phyloP scores from a whole-genome alignment of 202 grass and related monocot species.

The Schoenoplectus triqueter region DNA sequence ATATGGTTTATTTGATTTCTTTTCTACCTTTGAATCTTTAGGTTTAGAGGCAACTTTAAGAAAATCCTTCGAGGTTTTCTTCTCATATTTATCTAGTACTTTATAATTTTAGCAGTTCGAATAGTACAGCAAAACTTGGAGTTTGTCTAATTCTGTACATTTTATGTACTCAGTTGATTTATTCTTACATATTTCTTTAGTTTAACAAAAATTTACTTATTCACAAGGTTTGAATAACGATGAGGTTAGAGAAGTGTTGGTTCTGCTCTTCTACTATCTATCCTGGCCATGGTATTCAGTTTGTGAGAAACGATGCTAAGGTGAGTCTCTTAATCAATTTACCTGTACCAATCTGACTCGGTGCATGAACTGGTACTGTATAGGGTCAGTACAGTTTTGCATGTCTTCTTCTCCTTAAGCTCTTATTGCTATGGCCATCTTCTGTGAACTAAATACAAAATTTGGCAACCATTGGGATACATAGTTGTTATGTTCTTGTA shows the following conservation, averaged over 20 bases:
- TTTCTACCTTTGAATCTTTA: too few relatives aligned
- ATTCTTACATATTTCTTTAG: neutral
- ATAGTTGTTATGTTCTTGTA: too few relatives aligned
- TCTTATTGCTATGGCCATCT: neutral
- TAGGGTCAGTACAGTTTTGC: neutral
- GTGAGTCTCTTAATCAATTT: slow-evolving; percentile 25
- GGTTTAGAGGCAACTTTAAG: too few relatives aligned
- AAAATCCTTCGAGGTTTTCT: too few relatives aligned
- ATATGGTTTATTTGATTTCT: too few relatives aligned
- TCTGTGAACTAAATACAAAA: too few relatives aligned
- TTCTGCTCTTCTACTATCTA: slow-evolving; percentile 97
- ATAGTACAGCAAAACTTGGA: too few relatives aligned
- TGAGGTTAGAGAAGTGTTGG: slow-evolving; percentile 99
- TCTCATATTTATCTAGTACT: too few relatives aligned
- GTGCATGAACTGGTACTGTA: neutral
- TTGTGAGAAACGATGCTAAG: slow-evolving; percentile 96
- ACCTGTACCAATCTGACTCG: neutral
- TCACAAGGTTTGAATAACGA: slow-evolving; percentile 44
- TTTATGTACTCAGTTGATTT: neutral
- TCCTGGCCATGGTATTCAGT: slow-evolving; percentile 93
- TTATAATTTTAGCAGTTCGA: too few relatives aligned
- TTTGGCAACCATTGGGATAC: too few relatives aligned
- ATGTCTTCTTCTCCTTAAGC: too few relatives aligned
- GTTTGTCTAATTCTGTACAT: too few relatives aligned
- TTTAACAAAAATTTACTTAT: neutral